Evolutionary conservation across 148 eudicot genomes (phyloP).

Genomic region (Nyssa sinensis): DNA sequence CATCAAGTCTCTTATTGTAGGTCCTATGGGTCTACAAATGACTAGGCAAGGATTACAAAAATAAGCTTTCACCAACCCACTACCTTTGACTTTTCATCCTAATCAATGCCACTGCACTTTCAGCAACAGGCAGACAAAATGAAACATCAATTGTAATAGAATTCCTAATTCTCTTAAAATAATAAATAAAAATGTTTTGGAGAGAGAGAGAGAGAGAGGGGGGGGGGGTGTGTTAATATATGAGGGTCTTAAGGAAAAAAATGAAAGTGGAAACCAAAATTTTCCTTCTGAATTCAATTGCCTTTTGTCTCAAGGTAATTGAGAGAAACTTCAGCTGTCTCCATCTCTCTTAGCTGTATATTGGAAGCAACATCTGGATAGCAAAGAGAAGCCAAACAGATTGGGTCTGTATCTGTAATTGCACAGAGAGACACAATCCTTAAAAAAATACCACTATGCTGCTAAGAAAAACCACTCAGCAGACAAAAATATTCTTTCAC

Average conservation of each 20-base stretch:
- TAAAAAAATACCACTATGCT: conserved; percentile 33
- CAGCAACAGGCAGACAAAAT: conserved; percentile 20
- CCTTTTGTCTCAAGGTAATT: conserved; percentile 13
- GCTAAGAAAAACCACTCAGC: conserved; percentile 48
- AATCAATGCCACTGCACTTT: conserved; percentile 20
- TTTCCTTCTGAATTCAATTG: conserved; percentile 5
- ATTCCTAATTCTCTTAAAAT: conserved; percentile 12
- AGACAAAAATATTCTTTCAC: conserved; percentile 51
- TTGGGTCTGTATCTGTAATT: neutral
- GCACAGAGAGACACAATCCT: conserved; percentile 11
- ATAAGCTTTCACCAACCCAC: conserved; percentile 9
- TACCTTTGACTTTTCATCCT: conserved; percentile 10
- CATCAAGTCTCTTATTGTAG: neutral
- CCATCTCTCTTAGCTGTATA: conserved; percentile 24
- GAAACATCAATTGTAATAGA: conserved; percentile 4
- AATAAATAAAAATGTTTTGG: neutral
- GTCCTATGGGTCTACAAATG: neutral
- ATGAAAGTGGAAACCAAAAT: conserved; percentile 9
- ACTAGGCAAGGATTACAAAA: neutral
- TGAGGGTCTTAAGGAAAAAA: neutral
- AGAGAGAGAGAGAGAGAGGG: neutral
- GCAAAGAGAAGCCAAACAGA: conserved; percentile 8
- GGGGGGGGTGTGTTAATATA: too few species aligned
- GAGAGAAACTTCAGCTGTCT: conserved; percentile 15
- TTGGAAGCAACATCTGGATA: neutral